Base-by-base conservation (phyloP, 768 basidiomycete genomes). In the Cystoderma amianthinum region DNA sequence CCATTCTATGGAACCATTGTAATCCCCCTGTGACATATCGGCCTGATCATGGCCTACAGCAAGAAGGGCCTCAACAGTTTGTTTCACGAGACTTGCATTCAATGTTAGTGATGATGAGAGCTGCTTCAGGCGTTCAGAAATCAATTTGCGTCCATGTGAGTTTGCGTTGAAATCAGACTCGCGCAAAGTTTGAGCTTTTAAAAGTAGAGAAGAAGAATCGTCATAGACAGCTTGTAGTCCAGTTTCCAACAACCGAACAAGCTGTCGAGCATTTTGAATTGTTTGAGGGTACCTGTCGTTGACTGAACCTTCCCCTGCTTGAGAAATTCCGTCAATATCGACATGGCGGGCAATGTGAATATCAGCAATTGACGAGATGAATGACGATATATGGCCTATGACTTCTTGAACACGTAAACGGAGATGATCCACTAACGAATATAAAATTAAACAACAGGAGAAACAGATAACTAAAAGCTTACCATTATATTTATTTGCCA, bases 261-360 rank as follows among this genome's bases (percentile, higher is more conserved):
- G 70, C 6, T 67, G 50, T 21, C 84, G 72, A 15, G 86, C 90
- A 43, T 70, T 78, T 34, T 80, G 78, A 2, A 92, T 82, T 15
- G 79, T 78, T 47, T 78, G 71, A 11, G 67, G 54, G 54, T 88
- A 90, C 23, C 67, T 55, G 15, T 73, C 64, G 48, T 76, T 74
- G 17, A 66, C 54, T 5, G 69, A 57, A 11, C 67, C 54, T 7
- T 63, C 65, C 1, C 68, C 62, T 20, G 76, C 72, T 45, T 72
- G 67, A 19, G 68, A 68, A 46, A 85, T 71, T 12, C 83, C 85
- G 49, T 91, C 86, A 44, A 93, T 77, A 55, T 93, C 92, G 45
- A 94, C 79, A 56, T 82, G 78, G 21, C 79, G 76, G 15, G 88
- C 88, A 40, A 94, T 60, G 57, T 92, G 82, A 45, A 92, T 72